Conservation (phyloP, 768 basidiomycete genomes). For the Exidia glandulosa region DNA sequence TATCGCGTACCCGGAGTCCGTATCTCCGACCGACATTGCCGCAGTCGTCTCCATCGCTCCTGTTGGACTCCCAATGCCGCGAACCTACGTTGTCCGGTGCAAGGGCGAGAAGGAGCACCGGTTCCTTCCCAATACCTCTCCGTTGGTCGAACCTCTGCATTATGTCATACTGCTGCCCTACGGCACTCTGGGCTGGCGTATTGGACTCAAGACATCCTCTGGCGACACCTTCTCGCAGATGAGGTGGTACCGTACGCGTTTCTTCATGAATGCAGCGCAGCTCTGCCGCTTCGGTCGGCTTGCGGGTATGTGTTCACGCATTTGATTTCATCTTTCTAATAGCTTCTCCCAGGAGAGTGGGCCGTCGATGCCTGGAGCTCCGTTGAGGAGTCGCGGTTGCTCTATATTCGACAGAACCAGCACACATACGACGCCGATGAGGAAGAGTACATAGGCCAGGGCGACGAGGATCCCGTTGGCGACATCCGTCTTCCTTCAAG, state of each 20-base stretch:
- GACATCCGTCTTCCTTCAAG: background rate
- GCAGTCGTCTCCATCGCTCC: background rate
- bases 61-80: background rate
- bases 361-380: background rate
- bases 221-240: background rate
- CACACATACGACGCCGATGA: background rate
- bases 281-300: background rate
- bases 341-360: background rate
- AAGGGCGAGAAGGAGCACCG: background rate
- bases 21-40: background rate
- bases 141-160: background rate
- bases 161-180: background rate
- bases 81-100: background rate
- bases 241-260: background rate
- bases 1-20: background rate
- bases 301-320: background rate
- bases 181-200: background rate
- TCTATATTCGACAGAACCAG: background rate
- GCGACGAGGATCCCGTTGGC: background rate
- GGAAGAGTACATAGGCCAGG: background rate
- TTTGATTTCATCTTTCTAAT: background rate
- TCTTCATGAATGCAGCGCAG: background rate
- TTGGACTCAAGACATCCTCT: background rate
- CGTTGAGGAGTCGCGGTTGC: background rate
- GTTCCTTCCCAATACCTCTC: background rate